Percentiles rank a stretch among this genome's conserved stretches.
phyloP scores from a whole-genome alignment of 176 grass and related monocot genomes.

The Bromus sterilis region DNA sequence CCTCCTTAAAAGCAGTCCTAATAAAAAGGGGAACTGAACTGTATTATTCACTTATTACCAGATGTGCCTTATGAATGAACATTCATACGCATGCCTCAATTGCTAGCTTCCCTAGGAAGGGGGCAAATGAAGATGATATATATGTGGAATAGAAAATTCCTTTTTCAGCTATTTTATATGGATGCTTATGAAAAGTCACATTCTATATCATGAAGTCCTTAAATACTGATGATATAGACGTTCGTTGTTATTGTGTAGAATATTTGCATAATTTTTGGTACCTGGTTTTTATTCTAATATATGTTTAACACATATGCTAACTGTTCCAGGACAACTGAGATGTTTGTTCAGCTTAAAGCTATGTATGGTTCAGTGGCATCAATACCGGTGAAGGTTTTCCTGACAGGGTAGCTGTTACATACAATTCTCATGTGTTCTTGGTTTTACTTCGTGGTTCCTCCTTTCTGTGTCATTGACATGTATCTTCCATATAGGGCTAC shows the following conservation, averaged over 20 bases:
- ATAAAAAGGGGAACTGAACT: neutral
- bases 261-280: neutral
- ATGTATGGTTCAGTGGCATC: constrained; percentile 55
- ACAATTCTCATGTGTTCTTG: neutral
- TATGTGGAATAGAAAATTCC: neutral
- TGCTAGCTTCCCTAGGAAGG: neutral
- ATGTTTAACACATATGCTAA: constrained; percentile 12
- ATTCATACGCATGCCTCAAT: neutral
- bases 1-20: neutral
- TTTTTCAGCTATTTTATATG: neutral
- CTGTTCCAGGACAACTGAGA: constrained; percentile 44
- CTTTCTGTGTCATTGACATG: neutral
- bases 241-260: neutral
- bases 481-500: constrained; percentile 47
- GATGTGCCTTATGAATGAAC: neutral
- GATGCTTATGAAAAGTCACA: neutral
- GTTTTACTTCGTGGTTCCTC: neutral
- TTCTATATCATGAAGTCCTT: neutral
- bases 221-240: neutral
- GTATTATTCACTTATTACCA: no score
- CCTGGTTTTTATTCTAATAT: neutral
- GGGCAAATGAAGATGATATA: neutral
- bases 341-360: constrained; percentile 53
- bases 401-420: constrained; percentile 43
- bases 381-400: constrained; percentile 50